Base-by-base conservation (phyloP, 305 asterid genomes). In the Fraxinus albicans region DNA sequence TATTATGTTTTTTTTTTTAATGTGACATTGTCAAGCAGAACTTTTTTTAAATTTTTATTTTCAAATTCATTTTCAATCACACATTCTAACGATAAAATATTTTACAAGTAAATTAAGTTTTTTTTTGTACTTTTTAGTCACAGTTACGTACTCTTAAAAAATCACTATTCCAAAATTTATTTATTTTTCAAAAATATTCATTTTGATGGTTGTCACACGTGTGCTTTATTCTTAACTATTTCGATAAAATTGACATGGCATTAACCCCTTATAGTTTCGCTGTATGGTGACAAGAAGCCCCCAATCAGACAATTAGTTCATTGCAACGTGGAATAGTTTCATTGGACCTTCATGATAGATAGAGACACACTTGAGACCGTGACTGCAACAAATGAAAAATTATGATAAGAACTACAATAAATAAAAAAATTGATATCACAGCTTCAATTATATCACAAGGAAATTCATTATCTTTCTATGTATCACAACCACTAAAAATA, bases 171-270 rank as follows among this genome's bases (percentile, higher is more conserved):
- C 3, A 44, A 44, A 44, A 2, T 10, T 42, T 42, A 42, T 42
- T 42, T 42, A 34, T 42, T 8, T 42, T 40, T 40, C 15, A 42
- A 10, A 42, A 42, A 42, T 9, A 42, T 2, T 44, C 15, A 44
- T 44, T 44, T 12, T 44, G 53, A 10, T 44, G 53, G 53, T 44
- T 44, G 53, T 44, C 53, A 44, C 10, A 10, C 53, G 12, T 3
- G 53, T 44, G 53, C 53, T 90, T 89, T 88, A 80, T 73, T 38
- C 81, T 69, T 82, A 87, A 93, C 77, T 67, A 87, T 65, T 84
- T 73, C 80, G 83, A 78, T 73, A 38, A 17, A 58, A 53, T 70
- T 70, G 15, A 47, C 60, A 23, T 72, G 67, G 36, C 79, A n/a
- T 79, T 33, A 63, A 63, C 80, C 34, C 25, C 42, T 55, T 67